Evolutionary conservation across 2,329 filamentous ascomycete species (phyloP), one percentile per base, ranked within the genome.

Genomic region (Pleomassaria siparia): DNA sequence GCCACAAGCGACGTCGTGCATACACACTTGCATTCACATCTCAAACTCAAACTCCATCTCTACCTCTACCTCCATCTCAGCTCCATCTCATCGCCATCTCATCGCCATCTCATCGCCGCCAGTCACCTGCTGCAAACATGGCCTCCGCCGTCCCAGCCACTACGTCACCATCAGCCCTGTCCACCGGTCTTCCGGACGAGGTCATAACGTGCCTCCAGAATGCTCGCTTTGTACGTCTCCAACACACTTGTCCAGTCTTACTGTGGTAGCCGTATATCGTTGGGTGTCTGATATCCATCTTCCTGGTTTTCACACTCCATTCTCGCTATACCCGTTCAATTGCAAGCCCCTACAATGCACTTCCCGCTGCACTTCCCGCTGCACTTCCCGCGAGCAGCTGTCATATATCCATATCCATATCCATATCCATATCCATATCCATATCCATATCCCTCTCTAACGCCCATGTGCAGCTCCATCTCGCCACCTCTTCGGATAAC

Each of bases 191-290:
- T 2, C 94, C 94, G 0, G 76, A 80, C 3, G 91, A 96, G 71
- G 94, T 97, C 18, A 81, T 94, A 11, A 86, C 91, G 63, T 96
- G 91, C 67, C 83, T 99, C 20, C 86, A 95, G 68, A 97, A 96
- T 75, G 90, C 92, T 41, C 87, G 92, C 61, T 99, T 96, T 75
- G 91, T 96, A 82, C 50, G 74, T 62, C 37, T 18, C 28, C 5
- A 4, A 9, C 6, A 26, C 40, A 29, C 25, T 29, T 43, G 28
- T 44, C n/a, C n/a, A n/a, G n/a, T n/a, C n/a, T 32, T 37, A 10
- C n/a, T 39, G 28, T 20, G 13, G 4, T 24, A 29, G 7, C 33
- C 20, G 22, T 11, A 11, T 30, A 9, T 18, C 15, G n/a, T n/a
- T n/a, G n/a, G n/a, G n/a, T n/a, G n/a, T n/a, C n/a, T n/a, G n/a